These are phyloP conservation scores for Teratosphaeria epicoccoides DNA, from an alignment of 2,329 filamentous ascomycete species.

Conservation along the genomic window DNA sequence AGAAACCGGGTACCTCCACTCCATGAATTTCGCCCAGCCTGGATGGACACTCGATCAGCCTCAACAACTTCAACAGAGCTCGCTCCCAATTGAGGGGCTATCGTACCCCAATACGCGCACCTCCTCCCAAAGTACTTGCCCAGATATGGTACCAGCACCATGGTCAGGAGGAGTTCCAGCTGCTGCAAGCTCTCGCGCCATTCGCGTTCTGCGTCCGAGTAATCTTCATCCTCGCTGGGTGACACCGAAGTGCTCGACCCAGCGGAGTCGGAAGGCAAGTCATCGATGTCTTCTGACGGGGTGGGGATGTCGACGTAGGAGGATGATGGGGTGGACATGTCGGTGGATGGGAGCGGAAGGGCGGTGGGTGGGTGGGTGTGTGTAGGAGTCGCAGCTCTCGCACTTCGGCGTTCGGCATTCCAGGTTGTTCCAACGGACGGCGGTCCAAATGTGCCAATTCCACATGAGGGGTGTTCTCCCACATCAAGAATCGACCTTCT, in stretches of 20 bases:
- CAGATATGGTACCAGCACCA: conserved; percentile 87
- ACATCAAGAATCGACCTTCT: too few relatives aligned
- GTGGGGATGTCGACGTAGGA: conserved; percentile 39
- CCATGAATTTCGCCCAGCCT: conserved; percentile 93
- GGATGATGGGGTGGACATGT: conserved; percentile 38
- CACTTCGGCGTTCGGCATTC: too few relatives aligned
- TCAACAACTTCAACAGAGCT: background rate
- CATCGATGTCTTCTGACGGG: conserved; percentile 37
- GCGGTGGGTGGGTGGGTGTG: too few relatives aligned
- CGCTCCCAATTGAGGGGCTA: background rate
- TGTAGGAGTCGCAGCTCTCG: too few relatives aligned
- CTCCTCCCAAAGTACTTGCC: conserved; percentile 93
- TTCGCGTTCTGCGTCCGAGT: conserved; percentile 79
- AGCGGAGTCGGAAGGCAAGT: conserved; percentile 42
- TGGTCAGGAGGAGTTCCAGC: conserved; percentile 80
- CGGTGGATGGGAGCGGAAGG: too few relatives aligned
- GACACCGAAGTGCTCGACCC: conserved; percentile 37
- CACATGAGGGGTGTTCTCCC: too few relatives aligned
- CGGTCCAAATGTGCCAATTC: too few relatives aligned
- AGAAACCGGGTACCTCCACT: conserved; percentile 82
- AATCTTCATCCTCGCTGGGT: conserved; percentile 37
- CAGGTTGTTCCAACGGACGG: too few relatives aligned
- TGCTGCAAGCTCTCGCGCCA: conserved; percentile 94
- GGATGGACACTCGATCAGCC: conserved; percentile 2
- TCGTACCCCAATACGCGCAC: conserved; percentile 86